Base-by-base conservation (phyloP, 2,329 filamentous ascomycete genomes). In the Phialemoniopsis sp. region DNA sequence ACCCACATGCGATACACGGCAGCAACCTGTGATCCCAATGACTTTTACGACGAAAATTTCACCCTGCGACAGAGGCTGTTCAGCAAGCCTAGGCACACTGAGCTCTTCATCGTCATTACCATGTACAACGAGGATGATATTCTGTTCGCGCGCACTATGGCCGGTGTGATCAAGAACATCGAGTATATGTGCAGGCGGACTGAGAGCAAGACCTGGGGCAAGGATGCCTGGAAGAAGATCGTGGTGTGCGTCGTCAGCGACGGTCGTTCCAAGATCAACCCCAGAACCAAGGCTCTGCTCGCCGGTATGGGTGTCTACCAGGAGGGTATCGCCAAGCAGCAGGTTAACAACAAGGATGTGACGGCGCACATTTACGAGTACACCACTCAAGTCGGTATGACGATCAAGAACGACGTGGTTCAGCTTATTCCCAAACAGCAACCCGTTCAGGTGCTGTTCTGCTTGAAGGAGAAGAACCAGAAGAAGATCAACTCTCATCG, bases 51-150 rank as follows among this genome's bases (percentile, higher is more conserved):
- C 4, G 82, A 89, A 54, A 87, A 91, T 45, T 97, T 96, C 53
- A 96, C 91, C 1, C 67, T 97, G 43, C 86, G 91, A 46, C 91
- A 97, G 64, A 85, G 81, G 57, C 78, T 97, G 17, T 96, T 96
- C 58, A 89, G 88, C 41, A 96, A 95, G 62, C 85, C 89, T 4
- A 77, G 91, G 39, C 87, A 95, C 56, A 96, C 91, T 0, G 91
- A 97, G 66, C 72, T 97, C 2, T 96, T 97, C 63, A 95, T 97
- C 54, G 91, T 90, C 28, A 81, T 97, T 39, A 97, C 91, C 42
- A 96, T 96, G 91, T 98, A 98, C 70, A 98, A 98, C 58, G 93
- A 98, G 58, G 91, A 98, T 60, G 93, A 98, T 54, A 83, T 97
- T 49, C 72, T 96, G 43, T 96, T 98, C 58, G 89, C 93, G 17